Conservation (phyloP, 2,329 filamentous ascomycete genomes). For the Fusarium dlaminii region DNA sequence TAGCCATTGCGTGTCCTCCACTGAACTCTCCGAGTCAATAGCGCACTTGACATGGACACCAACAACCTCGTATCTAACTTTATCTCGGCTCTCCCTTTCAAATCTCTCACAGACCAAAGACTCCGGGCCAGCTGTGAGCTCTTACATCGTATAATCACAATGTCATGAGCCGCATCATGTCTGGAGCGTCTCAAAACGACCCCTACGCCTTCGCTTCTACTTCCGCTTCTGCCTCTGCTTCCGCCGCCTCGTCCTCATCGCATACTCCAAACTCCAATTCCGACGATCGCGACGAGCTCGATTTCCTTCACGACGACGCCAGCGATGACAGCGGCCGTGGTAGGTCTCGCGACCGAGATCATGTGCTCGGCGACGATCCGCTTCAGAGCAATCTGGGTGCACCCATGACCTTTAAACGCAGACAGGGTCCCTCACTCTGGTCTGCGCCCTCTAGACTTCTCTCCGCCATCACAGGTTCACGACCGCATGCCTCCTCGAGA, state of each 20-base stretch:
- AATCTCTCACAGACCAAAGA: background rate
- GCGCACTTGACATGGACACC: background rate
- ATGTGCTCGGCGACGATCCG: slow-evolving; percentile 65
- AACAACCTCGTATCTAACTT: background rate
- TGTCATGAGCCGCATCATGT: slow-evolving; percentile 55
- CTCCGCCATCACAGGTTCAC: slow-evolving; percentile 54
- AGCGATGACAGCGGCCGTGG: slow-evolving; percentile 33
- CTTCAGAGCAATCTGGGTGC: slow-evolving; percentile 60
- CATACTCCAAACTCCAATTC: slow-evolving; percentile 43
- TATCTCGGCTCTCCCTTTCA: background rate
- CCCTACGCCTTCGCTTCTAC: slow-evolving; percentile 50
- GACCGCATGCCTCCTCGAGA: slow-evolving; percentile 23
- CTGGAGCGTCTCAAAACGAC: slow-evolving; percentile 49
- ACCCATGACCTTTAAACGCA: slow-evolving; percentile 77
- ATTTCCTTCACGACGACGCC: slow-evolving; percentile 50
- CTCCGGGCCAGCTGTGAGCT: slow-evolving; percentile 27
- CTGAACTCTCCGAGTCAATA: background rate
- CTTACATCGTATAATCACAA: slow-evolving; percentile 47
- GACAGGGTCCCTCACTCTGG: slow-evolving; percentile 62
- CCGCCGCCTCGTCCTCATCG: slow-evolving; percentile 41
- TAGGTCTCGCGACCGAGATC: slow-evolving; percentile 20
- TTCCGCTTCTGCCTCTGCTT: slow-evolving; percentile 45
- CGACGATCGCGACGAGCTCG: slow-evolving; percentile 59
- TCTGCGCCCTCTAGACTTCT: slow-evolving; percentile 60
- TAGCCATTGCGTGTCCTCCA: slow-evolving; percentile 10